Evolutionary conservation across 2,329 filamentous ascomycete genomes (phyloP).

Genomic region (Paecilomyces formosus): DNA sequence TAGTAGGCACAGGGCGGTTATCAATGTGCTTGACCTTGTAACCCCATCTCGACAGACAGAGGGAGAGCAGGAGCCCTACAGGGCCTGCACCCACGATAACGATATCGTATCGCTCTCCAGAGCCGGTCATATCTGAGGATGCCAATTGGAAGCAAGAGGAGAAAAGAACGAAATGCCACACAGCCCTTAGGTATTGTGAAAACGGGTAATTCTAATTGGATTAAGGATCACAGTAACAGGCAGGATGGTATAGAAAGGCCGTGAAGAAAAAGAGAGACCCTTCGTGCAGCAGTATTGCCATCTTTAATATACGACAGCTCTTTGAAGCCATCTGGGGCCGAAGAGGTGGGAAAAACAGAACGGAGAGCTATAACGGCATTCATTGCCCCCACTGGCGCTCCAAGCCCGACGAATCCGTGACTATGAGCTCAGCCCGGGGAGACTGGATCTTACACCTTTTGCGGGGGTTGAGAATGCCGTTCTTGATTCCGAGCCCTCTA

Average conservation of each 20-base stretch:
- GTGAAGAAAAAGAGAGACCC: background rate
- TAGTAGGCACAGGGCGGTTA: conserved; percentile 76
- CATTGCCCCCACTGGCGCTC: conserved; percentile 4
- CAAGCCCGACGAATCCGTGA: background rate
- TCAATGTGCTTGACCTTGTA: conserved; percentile 95
- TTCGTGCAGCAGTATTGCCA: background rate
- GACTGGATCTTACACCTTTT: background rate
- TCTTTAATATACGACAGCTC: background rate
- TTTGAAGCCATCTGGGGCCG: background rate
- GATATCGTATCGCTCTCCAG: conserved; percentile 51
- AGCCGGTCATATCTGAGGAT: conserved; percentile 14
- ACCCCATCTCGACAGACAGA: conserved; percentile 82
- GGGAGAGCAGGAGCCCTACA: conserved; percentile 79
- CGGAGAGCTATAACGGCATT: conserved; percentile 29
- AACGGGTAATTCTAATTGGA: background rate
- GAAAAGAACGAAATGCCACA: background rate
- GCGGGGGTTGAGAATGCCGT: conserved; percentile 17
- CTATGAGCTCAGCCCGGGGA: conserved; percentile 10
- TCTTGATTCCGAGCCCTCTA: conserved; percentile 13
- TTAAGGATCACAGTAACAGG: background rate
- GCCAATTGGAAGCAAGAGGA: conserved; percentile 3
- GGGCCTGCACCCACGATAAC: conserved; percentile 88
- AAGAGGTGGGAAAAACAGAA: conserved; percentile 3
- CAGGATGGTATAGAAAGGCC: background rate
- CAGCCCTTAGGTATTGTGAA: background rate